Evolutionary conservation across 1,284 basidiomycete genomes (phyloP).

Genomic region (Cryptococcus sp.): DNA sequence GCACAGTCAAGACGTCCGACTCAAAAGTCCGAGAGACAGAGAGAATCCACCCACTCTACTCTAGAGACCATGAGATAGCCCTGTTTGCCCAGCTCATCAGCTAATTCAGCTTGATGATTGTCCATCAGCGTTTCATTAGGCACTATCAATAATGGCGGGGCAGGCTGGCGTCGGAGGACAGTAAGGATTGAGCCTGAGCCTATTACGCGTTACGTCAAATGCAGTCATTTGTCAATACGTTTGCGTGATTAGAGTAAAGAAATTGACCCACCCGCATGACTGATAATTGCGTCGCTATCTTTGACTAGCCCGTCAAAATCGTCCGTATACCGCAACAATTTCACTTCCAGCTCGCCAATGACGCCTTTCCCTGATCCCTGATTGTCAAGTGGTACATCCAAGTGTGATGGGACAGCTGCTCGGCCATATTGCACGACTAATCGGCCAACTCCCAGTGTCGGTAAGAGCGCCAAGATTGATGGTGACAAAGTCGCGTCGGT

Average conservation of each 20-base stretch:
- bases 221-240: conserved; percentile 1
- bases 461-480: conserved; percentile 61
- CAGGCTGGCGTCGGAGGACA: conserved; percentile 64
- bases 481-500: conserved; percentile 65
- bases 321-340: conserved; percentile 71
- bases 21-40: too few species aligned
- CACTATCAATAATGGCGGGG: conserved; percentile 78
- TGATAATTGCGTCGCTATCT: conserved; percentile 74
- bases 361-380: conserved; percentile 27
- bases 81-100: conserved; percentile 64
- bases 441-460: conserved; percentile 59
- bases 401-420: conserved; percentile 49
- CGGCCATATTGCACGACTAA: conserved; percentile 77
- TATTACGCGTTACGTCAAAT: conserved; percentile 42
- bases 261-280: conserved; percentile 79
- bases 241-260: not conserved
- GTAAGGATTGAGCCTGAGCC: conserved; percentile 94
- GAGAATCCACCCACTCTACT: conserved; percentile 32
- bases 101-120: conserved; percentile 91
- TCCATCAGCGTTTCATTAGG: conserved; percentile 87
- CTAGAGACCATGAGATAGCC: conserved; percentile 67
- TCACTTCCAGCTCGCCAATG: conserved; percentile 60
- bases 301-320: conserved; percentile 67
- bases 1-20: not conserved
- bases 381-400: conserved; percentile 29